A percentile compares a stretch with the other conserved stretches of the same genome.
Conservation (phyloP, 2,329 filamentous ascomycete genomes). For the Aspergillus floridensis region DNA sequence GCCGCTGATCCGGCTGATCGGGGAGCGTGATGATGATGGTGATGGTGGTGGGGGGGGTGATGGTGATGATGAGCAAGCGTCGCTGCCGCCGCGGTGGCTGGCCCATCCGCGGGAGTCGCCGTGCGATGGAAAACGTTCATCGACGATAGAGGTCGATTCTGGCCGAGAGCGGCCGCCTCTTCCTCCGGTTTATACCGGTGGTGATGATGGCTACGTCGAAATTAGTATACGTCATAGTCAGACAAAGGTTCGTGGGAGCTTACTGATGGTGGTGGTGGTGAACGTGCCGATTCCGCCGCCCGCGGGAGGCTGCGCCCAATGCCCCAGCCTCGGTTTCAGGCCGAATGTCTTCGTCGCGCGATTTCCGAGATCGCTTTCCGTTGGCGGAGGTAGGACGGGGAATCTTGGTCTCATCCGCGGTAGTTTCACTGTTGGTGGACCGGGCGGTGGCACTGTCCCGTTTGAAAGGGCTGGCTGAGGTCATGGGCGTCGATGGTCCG, state of each 20-base stretch:
- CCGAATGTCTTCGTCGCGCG: slow-evolving; percentile 71
- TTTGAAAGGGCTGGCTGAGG: slow-evolving; percentile 49
- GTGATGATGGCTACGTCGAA: slow-evolving; percentile 46
- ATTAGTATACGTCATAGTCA: slow-evolving; percentile 17
- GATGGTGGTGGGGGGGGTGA: slow-evolving; percentile 43
- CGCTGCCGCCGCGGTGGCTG: slow-evolving; percentile 11
- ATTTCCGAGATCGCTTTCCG: slow-evolving; percentile 62
- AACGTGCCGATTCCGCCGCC: slow-evolving; percentile 51
- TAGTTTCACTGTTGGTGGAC: slow-evolving; percentile 38
- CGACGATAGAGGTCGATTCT: slow-evolving; percentile 28
- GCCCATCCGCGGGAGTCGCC: slow-evolving; percentile 28
- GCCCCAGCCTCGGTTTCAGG: slow-evolving; percentile 65
- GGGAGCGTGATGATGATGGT: slow-evolving; percentile 29
- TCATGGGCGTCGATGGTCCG: slow-evolving; percentile 54
- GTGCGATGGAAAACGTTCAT: slow-evolving; percentile 30
- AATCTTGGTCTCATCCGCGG: slow-evolving; percentile 40
- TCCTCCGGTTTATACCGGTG: slow-evolving; percentile 56
- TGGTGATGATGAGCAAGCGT: slow-evolving; percentile 38
- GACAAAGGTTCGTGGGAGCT: slow-evolving; percentile 24
- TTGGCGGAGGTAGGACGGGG: slow-evolving; percentile 47
- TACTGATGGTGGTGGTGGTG: slow-evolving; percentile 63
- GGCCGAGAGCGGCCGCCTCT: slow-evolving; percentile 31
- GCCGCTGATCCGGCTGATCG: slow-evolving; percentile 23
- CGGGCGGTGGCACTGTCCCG: slow-evolving; percentile 49
- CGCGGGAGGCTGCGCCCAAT: slow-evolving; percentile 63